Base-by-base conservation (phyloP, 1,284 basidiomycete species). In the Bondarzewia mesenterica region DNA sequence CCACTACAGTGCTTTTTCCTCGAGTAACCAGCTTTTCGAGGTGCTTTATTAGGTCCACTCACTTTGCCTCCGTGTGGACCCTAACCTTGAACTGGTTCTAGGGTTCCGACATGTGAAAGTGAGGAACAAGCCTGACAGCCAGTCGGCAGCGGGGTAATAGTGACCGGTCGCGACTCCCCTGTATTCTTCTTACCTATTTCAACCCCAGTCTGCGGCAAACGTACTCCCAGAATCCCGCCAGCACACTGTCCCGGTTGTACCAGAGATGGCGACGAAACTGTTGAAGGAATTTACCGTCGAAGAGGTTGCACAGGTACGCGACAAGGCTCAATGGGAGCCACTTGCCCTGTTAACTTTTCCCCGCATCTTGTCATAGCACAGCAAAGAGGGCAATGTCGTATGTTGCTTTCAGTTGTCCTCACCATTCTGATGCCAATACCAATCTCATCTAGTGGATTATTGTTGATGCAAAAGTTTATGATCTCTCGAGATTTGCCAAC, bases 371-470 rank as follows among this genome's bases (percentile, higher is more conserved):
- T 5, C 35, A 16, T 46, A 90, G 86, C 89, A 91, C 66, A 85
- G 87, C 71, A 82, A 78, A 60, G 74, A 78, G 54, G 85, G 80
- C 27, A 80, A 89, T 63, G 63, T 91, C 54, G 82, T 80, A 51
- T 57, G 74, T 60, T 12, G n/a, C 25, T 26, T 10, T 42, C n/a
- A 36, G 39, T 25, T 46, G 22, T 40, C 15, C 22, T 5, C 5
- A n/a, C n/a, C n/a, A n/a, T n/a, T n/a, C n/a, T n/a, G n/a, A n/a
- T 21, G 26, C 14, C 15, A 23, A 4, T 14, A 15, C 15, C 21
- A 12, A 7, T 20, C 36, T 32, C 4, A 20, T 32, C 10, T 53
- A 77, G 75, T 86, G 82, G 81, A 67, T 85, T 52, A 67, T 83
- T 50, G 67, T 87, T 54, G 82, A 86, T 63, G 69, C 79, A 16